A percentile compares a stretch with the other conserved stretches of the same genome.
phyloP scores from a whole-genome alignment of 768 basidiomycete species.

The Lentinus tigrinus region DNA sequence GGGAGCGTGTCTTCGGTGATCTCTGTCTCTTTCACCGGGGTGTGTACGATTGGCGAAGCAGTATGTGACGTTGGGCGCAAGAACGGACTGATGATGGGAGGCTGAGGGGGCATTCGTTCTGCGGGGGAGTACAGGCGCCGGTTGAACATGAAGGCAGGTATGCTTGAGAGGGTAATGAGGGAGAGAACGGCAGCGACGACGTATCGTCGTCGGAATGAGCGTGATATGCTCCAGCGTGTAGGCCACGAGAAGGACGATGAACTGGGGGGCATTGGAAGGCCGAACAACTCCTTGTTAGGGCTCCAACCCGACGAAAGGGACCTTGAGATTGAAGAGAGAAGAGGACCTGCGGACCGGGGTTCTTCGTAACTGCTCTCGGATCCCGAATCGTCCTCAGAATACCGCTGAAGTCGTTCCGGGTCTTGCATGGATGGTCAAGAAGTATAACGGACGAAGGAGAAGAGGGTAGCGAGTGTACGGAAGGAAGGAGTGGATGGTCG shows the following conservation, averaged over 20 bases:
- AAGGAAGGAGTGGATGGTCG: not conserved
- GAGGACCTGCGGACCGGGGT: not conserved
- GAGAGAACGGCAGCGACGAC: not conserved
- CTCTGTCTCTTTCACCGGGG: not conserved
- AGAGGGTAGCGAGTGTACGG: not conserved
- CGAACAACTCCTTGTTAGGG: not conserved
- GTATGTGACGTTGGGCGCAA: not conserved
- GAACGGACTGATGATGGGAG: not conserved
- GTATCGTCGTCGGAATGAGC: not conserved
- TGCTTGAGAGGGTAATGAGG: not conserved
- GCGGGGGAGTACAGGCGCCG: not conserved
- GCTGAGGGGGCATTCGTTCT: not conserved
- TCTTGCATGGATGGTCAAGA: not conserved
- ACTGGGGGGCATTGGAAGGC: not conserved
- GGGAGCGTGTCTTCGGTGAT: not conserved
- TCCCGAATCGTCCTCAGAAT: not conserved
- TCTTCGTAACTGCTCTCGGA: not conserved
- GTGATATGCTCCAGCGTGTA: not conserved
- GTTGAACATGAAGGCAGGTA: not conserved
- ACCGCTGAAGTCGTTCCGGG: not conserved
- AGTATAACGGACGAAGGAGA: not conserved
- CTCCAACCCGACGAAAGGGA: not conserved
- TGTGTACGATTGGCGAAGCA: not conserved
- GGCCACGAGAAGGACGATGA: not conserved
- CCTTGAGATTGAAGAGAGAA: not conserved